These are phyloP conservation scores for Anthracocystis setariae DNA, from an alignment of 1,284 basidiomycete genomes.

Conservation along the genomic window DNA sequence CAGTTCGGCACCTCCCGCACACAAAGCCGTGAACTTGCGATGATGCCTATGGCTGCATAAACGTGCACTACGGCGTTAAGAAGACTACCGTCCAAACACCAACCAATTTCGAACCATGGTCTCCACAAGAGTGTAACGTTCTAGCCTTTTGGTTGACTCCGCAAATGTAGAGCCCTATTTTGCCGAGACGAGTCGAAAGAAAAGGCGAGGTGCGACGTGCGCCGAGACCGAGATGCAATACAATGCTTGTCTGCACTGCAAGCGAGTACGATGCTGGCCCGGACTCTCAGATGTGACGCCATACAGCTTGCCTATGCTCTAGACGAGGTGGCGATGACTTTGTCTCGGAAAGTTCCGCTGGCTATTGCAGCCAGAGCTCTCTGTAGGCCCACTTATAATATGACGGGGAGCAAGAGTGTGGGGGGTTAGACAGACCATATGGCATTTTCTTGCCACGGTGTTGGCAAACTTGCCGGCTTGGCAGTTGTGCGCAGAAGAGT, in stretches of 20 bases:
- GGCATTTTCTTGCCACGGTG: too few relatives aligned
- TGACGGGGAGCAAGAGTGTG: too few relatives aligned
- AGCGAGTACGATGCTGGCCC: conserved; percentile 2
- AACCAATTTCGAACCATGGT: too few relatives aligned
- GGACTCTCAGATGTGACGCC: background rate
- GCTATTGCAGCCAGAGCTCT: background rate
- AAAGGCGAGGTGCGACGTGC: conserved; percentile 11
- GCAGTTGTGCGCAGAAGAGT: background rate
- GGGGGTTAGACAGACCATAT: too few relatives aligned
- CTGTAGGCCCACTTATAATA: too few relatives aligned
- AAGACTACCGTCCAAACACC: too few relatives aligned
- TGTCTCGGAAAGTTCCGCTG: conserved; percentile 2
- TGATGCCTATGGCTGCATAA: too few relatives aligned
- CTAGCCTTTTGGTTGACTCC: conserved; percentile 36
- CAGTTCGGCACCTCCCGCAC: background rate
- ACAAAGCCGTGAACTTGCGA: too few relatives aligned
- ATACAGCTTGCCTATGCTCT: background rate
- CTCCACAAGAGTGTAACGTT: too few relatives aligned
- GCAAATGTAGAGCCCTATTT: conserved; percentile 7
- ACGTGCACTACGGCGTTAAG: too few relatives aligned
- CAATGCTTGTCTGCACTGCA: background rate
- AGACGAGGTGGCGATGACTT: background rate
- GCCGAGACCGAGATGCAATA: conserved; percentile 7
- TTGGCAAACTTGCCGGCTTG: background rate
- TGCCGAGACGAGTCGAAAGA: background rate